phyloP scores from a whole-genome alignment of 345 rosid genomes.

The Camelina hispida region DNA sequence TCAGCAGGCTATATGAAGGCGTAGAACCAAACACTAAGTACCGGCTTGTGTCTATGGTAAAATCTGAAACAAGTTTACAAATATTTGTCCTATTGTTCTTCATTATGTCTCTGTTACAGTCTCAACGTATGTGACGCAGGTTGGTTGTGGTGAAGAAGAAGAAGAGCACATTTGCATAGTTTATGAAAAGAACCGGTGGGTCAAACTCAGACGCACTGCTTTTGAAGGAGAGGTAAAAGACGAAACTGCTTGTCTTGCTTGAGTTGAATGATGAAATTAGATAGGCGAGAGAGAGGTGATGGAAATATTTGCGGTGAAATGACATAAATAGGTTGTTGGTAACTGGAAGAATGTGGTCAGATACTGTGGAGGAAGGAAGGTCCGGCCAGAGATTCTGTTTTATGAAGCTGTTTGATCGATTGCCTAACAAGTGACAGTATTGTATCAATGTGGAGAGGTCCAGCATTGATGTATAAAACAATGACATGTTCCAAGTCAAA shows the following conservation, averaged over 20 bases:
- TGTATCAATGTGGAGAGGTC: background rate
- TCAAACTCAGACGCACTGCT: constrained; percentile 8
- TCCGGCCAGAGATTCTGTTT: constrained; percentile 34
- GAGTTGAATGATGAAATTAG: background rate
- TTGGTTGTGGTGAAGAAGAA: constrained; percentile 30
- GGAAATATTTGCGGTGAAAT: constrained; percentile 18
- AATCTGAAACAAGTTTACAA: background rate
- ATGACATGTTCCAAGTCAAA: no score
- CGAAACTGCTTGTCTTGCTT: background rate
- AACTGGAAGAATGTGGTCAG: constrained; percentile 25
- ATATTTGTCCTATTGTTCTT: background rate
- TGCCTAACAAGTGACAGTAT: background rate
- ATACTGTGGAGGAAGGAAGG: constrained; percentile 22
- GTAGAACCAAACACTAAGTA: background rate
- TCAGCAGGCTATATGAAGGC: constrained; percentile 15
- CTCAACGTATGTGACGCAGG: constrained; percentile 22
- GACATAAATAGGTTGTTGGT: constrained; percentile 23
- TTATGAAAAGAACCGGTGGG: constrained; percentile 21
- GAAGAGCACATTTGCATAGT: constrained; percentile 24
- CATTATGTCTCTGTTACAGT: background rate
- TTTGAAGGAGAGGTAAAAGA: constrained; percentile 26
- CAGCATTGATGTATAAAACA: background rate
- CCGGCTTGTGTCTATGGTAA: constrained; percentile 33
- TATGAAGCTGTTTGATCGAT: constrained; percentile 16
- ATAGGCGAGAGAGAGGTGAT: background rate